Conservation (phyloP, 306 rosid genomes). For the Citrullus colocynthis region DNA sequence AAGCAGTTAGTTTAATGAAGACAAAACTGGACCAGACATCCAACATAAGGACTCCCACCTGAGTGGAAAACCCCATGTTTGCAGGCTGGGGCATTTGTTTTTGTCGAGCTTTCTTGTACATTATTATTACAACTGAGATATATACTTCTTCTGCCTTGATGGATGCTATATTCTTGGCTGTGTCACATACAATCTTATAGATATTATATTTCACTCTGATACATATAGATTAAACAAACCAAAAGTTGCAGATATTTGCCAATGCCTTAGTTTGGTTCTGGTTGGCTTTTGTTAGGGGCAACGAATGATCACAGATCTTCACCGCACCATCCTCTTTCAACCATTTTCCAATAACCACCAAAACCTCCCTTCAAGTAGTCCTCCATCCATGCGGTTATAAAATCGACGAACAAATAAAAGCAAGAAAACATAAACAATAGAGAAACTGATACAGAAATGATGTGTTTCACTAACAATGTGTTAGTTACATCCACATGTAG, state of each 20-base stretch:
- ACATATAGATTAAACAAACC: not conserved
- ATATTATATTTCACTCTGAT: not conserved
- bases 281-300: not conserved
- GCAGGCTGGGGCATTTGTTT: not conserved
- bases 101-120: conserved; percentile 1
- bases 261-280: not conserved
- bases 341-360: no score
- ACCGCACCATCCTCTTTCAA: no score
- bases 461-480: no score
- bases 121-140: not conserved
- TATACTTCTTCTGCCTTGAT: not conserved
- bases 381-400: no score
- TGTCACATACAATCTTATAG: not conserved
- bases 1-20: conserved; percentile 13
- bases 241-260: not conserved
- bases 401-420: no score
- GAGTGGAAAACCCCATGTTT: not conserved
- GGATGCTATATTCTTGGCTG: not conserved
- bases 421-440: no score
- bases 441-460: no score
- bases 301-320: no score
- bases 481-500: no score
- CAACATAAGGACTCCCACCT: not conserved
- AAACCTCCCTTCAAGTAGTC: no score
- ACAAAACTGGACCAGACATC: not conserved